A percentile compares a stretch with the other conserved stretches of the same genome.
Evolutionary conservation across 2,329 filamentous ascomycete species (phyloP).

Genomic region (Colletotrichum sp.): DNA sequence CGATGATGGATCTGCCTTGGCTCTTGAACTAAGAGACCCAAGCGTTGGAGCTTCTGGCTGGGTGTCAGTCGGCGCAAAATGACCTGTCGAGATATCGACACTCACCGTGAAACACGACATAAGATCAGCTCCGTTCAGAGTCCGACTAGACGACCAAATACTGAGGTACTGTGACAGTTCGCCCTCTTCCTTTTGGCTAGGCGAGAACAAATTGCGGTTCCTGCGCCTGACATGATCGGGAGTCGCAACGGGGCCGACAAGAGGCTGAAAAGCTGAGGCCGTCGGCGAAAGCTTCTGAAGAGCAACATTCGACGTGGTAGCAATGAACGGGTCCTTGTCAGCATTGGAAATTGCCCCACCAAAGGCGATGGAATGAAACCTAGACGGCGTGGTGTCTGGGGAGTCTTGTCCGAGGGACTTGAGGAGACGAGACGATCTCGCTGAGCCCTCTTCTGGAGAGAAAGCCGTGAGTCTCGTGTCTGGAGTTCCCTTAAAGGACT

Average conservation of each 20-base stretch:
- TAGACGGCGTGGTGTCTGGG: slow-evolving; percentile 32
- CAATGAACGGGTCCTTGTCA: slow-evolving; percentile 62
- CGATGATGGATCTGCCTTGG: slow-evolving; percentile 34
- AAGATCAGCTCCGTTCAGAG: slow-evolving; percentile 39
- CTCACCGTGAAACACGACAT: slow-evolving; percentile 51
- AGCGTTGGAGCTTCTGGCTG: slow-evolving; percentile 24
- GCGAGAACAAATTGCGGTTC: neutral
- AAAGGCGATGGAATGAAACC: slow-evolving; percentile 29
- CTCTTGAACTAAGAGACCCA: slow-evolving; percentile 40
- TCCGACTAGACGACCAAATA: neutral
- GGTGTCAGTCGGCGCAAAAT: neutral
- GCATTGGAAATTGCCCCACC: slow-evolving; percentile 26
- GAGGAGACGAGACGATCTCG: slow-evolving; percentile 45
- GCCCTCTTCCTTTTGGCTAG: neutral
- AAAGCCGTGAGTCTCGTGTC: slow-evolving; percentile 69
- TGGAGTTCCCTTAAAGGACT: slow-evolving; percentile 67
- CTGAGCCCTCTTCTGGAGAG: slow-evolving; percentile 62
- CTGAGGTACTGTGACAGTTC: slow-evolving; percentile 6
- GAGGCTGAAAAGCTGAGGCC: slow-evolving; percentile 66
- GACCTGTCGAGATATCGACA: neutral
- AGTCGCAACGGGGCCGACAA: slow-evolving; percentile 25
- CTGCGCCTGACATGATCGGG: neutral
- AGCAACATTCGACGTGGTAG: slow-evolving; percentile 34
- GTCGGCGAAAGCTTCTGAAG: slow-evolving; percentile 65
- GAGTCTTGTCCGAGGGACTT: slow-evolving; percentile 34